Evolutionary conservation across 441 rosid genomes (phyloP).

Genomic region (Bocquillonia castaneifolia): DNA sequence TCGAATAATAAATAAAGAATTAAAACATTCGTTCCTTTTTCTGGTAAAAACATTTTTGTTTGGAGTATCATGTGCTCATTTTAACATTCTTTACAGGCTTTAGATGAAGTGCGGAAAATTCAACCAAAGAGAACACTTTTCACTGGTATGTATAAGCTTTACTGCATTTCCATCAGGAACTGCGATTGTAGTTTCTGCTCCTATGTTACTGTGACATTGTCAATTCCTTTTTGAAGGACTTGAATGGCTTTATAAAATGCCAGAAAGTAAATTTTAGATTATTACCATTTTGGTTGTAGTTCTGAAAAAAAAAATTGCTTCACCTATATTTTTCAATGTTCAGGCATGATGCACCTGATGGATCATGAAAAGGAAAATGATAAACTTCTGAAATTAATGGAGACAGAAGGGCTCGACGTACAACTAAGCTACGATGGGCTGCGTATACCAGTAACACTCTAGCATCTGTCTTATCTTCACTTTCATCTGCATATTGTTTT

Average conservation of each 20-base stretch:
- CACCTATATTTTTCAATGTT: conserved; percentile 2
- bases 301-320: neutral
- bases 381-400: conserved; percentile 46
- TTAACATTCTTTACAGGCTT: conserved; percentile 41
- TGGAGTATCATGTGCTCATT: neutral
- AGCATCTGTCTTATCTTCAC: conserved; percentile 18
- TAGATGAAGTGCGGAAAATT: conserved; percentile 83
- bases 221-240: neutral
- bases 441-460: conserved; percentile 56
- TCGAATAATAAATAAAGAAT: neutral
- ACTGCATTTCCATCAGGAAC: neutral
- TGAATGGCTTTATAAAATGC: neutral
- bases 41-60: neutral
- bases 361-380: conserved; percentile 75
- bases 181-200: neutral
- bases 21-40: neutral
- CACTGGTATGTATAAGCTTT: conserved; percentile 47
- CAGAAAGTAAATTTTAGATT: neutral
- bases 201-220: neutral
- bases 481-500: conserved; percentile 7
- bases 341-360: conserved; percentile 97
- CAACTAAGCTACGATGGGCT: conserved; percentile 82
- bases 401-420: conserved; percentile 65
- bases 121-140: conserved; percentile 77
- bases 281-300: neutral